phyloP scores from a whole-genome alignment of 768 basidiomycete species.

The Rhodotorula toruloides region DNA sequence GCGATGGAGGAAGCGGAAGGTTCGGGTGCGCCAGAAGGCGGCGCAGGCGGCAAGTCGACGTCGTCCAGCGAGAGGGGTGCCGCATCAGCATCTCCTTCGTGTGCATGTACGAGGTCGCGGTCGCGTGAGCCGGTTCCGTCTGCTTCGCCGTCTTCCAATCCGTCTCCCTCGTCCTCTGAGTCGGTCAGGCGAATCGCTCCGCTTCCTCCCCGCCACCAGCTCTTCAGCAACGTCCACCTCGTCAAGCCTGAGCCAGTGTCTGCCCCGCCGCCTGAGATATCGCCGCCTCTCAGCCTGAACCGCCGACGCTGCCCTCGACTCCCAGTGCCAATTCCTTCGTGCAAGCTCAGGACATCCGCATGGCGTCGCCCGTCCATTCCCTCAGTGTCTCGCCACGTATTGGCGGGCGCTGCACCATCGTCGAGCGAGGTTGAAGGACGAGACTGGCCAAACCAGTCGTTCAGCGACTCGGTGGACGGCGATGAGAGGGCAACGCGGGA shows the following conservation, averaged over 20 bases:
- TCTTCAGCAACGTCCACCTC: constrained; percentile 26
- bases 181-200: constrained; percentile 24
- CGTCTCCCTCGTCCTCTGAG: constrained; percentile 19
- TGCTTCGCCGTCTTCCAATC: not conserved
- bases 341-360: constrained; percentile 17
- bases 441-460: constrained; percentile 5
- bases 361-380: not conserved
- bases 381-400: not conserved
- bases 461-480: constrained; percentile 18
- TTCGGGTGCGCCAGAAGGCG: not conserved
- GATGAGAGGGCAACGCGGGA: constrained; percentile 7
- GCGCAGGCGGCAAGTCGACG: constrained; percentile 2
- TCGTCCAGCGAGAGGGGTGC: constrained; percentile 1
- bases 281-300: constrained; percentile 8
- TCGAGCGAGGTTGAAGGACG: no score
- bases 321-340: constrained; percentile 9
- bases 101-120: not conserved
- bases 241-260: constrained; percentile 22
- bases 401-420: not conserved
- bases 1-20: not conserved
- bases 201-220: constrained; percentile 20
- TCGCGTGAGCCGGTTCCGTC: no score
- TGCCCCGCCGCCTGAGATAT: constrained; percentile 27
- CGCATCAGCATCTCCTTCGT: not conserved
- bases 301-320: not conserved